Evolutionary conservation across 495 filamentous ascomycete species (phyloP).

Genomic region (Cladorrhinum samala): DNA sequence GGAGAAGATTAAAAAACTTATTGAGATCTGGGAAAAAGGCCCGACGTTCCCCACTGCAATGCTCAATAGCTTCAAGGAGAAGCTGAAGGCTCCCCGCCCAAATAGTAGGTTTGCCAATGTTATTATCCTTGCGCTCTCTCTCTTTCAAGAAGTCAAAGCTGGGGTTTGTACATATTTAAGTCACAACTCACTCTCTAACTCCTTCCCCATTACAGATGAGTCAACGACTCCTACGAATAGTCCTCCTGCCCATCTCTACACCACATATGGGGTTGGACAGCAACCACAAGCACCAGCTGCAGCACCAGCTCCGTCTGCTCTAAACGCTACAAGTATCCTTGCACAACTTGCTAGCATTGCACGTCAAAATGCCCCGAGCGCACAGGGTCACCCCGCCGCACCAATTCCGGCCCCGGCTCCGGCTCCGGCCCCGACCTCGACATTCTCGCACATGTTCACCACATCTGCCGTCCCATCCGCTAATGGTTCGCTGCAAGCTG

Average conservation of each 20-base stretch:
- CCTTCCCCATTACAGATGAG: constrained; percentile 43
- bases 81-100: constrained; percentile 55
- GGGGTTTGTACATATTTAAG: background rate
- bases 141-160: background rate
- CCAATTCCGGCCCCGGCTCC: background rate
- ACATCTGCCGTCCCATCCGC: constrained; percentile 11
- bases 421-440: constrained; percentile 22
- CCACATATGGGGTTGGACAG: constrained; percentile 17
- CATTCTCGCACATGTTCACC: constrained; percentile 15
- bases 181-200: constrained; percentile 25
- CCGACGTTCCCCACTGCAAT: constrained; percentile 80
- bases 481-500: constrained; percentile 16
- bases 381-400: constrained; percentile 45
- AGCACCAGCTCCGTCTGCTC: constrained; percentile 21
- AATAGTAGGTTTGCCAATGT: constrained; percentile 55
- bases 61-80: constrained; percentile 81
- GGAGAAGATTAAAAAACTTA: constrained; percentile 93
- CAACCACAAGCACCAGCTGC: constrained; percentile 17
- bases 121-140: background rate
- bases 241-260: constrained; percentile 50
- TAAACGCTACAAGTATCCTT: constrained; percentile 53
- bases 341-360: constrained; percentile 81
- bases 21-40: constrained; percentile 97
- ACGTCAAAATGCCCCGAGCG: constrained; percentile 63
- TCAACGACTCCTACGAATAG: constrained; percentile 79